Evolutionary conservation across 495 filamentous ascomycete species (phyloP), one percentile per base, ranked within the genome.

Genomic region (Aspergillus campestris): DNA sequence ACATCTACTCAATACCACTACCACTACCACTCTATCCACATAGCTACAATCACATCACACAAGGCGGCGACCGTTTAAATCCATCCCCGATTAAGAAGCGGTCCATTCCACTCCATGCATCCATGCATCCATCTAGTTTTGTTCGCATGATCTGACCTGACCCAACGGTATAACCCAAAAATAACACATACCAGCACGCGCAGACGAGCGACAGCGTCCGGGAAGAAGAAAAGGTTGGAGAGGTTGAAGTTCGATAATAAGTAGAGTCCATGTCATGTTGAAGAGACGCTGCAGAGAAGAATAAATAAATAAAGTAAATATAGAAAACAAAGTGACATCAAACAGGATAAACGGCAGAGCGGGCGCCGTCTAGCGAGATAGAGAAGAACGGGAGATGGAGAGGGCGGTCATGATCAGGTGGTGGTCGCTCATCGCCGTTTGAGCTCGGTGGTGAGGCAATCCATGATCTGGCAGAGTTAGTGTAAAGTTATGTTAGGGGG

Each of bases 381-480:
- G 34, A 50, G 38, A 42, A 49, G 41, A 18, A 49, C 18, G 18
- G 18, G 44, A 37, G 47, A 50, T 40, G 42, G 18, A 49, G 48
- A 53, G 36, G 52, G 36, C 49, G 51, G 52, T 64, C 52, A 45
- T 57, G 13, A 62, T 49, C 8, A 29, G 8, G 32, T 14, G 4
- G 24, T 30, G 15, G 18, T 24, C 33, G 14, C 40, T 66, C 50
- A 70, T 54, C 59, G 61, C 40, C 64, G 66, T 44, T 64, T 64
- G 44, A 72, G 64, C 45, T 73, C 67, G 32, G 60, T 62, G 48
- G 49, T 56, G 32, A 72, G 57, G 40, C 65, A 71, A 12, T 72
- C 65, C 47, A 74, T 44, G 34, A 69, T 59, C 70, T 74, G n/a
- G 10, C 29, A 7, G 5, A 45, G 31, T 14, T 31, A 24, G 38